phyloP scores from a whole-genome alignment of 2,329 filamentous ascomycete genomes.

The Nemania sp. region DNA sequence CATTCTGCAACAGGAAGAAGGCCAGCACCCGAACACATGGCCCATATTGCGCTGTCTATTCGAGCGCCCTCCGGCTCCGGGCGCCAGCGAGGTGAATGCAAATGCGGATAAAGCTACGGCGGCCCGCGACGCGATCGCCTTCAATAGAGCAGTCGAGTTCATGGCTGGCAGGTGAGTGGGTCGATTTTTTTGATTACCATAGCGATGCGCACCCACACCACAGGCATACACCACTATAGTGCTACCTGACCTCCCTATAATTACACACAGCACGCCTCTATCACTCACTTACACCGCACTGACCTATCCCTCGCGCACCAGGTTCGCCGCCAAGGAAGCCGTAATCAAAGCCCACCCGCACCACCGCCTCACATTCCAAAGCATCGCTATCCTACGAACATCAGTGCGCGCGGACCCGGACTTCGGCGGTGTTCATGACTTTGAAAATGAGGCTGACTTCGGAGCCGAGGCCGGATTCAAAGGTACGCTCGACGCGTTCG shows the following conservation, averaged over 20 bases:
- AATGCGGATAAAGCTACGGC: no score
- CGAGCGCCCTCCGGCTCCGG: background rate
- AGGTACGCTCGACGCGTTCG: background rate
- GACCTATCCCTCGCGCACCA: slow-evolving; percentile 28
- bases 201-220: background rate
- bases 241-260: background rate
- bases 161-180: slow-evolving; percentile 48
- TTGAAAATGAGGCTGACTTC: background rate
- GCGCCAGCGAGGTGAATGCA: no score
- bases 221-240: background rate
- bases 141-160: slow-evolving; percentile 45
- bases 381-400: slow-evolving; percentile 47
- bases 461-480: no score
- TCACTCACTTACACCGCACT: background rate
- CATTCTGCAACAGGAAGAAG: slow-evolving; percentile 51
- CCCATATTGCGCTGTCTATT: slow-evolving; percentile 21
- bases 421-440: no score
- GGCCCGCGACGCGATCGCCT: slow-evolving; percentile 20
- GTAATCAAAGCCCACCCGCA: slow-evolving; percentile 70
- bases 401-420: background rate
- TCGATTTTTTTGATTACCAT: background rate
- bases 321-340: slow-evolving; percentile 76
- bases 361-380: slow-evolving; percentile 62
- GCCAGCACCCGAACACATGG: slow-evolving; percentile 17
- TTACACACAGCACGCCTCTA: background rate